Base-by-base conservation (phyloP, 2,329 filamentous ascomycete species). In the Orbilia quercus region DNA sequence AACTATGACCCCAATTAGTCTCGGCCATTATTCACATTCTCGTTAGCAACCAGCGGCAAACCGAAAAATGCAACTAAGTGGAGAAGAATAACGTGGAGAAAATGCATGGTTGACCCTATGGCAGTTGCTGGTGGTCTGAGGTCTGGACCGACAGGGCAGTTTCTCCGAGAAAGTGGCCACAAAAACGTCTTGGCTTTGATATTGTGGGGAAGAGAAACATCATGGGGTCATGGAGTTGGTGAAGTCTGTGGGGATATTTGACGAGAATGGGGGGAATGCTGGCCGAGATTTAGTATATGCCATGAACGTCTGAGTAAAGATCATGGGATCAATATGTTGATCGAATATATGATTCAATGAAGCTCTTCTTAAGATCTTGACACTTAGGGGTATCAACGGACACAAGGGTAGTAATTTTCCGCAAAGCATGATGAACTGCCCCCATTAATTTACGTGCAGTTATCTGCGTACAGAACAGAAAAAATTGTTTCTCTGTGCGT, bases 71-170 rank as follows among this genome's bases (percentile, higher is more conserved):
- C 38, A 48, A 64, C 23, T 42, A 50, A 66, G 42, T 65, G 51
- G 62, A 65, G 59, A 45, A 45, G n/a, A 40, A 42, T 9, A 71
- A 63, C 58, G 66, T 71, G 57, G 67, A 65, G 44, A 53, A 42
- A 36, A 7, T 38, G 34, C 4, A 38, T 31, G 28, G 28, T 31
- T 9, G 28, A 60, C 62, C 57, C 42, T 50, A 45, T 42, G 50
- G 42, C 28, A 20, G 12, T 53, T 44, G 28, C 48, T 64, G 51
- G 58, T 64, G 48, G 59, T 50, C 45, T 65, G 67, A 40, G 67
- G 28, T 55, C 59, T 65, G 47, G 58, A 65, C 44, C 28, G 45
- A 42, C 59, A 58, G 28, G 59, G 53, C 53, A 60, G 59, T 65
- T 72, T 72, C 59, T 65, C 59, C 66, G 58, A 62, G 48, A 55